phyloP scores from a whole-genome alignment of 352 stramenopile species.

The Aphanomyces invadans region DNA sequence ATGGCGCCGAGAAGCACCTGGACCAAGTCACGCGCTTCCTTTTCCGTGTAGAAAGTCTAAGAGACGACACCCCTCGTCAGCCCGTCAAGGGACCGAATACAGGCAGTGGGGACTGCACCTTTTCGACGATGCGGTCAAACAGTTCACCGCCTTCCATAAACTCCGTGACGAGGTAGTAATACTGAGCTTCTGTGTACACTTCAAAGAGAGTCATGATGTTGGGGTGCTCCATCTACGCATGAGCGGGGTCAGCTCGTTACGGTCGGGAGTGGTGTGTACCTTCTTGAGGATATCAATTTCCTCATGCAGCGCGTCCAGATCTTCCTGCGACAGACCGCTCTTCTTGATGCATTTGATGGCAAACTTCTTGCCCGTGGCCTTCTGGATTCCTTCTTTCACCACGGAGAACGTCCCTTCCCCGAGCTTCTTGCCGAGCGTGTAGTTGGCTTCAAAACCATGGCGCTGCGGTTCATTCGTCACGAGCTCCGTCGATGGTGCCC shows the following conservation, averaged over 20 bases:
- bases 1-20: constrained; percentile 74
- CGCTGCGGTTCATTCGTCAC: constrained; percentile 7
- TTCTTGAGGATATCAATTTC: constrained; percentile 82
- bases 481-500: background rate
- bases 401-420: constrained; percentile 87
- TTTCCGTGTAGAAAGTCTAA: constrained; percentile 74
- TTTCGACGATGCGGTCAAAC: constrained; percentile 86
- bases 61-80: too few relatives aligned
- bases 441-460: constrained; percentile 68
- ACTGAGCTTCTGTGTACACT: constrained; percentile 89
- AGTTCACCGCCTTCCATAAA: constrained; percentile 81
- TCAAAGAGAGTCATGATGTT: constrained; percentile 91
- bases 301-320: constrained; percentile 81
- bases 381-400: constrained; percentile 77
- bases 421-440: constrained; percentile 80
- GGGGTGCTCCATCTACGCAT: constrained; percentile 77
- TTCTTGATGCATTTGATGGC: constrained; percentile 91
- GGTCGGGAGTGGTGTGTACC: too few relatives aligned
- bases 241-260: too few relatives aligned
- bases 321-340: constrained; percentile 65
- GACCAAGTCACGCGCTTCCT: constrained; percentile 73
- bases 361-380: constrained; percentile 74
- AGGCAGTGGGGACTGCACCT: constrained; percentile 28
- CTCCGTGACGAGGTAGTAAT: constrained; percentile 98
- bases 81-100: background rate